Evolutionary conservation across 495 filamentous ascomycete genomes (phyloP).

Genomic region (Aspergillus campestris): DNA sequence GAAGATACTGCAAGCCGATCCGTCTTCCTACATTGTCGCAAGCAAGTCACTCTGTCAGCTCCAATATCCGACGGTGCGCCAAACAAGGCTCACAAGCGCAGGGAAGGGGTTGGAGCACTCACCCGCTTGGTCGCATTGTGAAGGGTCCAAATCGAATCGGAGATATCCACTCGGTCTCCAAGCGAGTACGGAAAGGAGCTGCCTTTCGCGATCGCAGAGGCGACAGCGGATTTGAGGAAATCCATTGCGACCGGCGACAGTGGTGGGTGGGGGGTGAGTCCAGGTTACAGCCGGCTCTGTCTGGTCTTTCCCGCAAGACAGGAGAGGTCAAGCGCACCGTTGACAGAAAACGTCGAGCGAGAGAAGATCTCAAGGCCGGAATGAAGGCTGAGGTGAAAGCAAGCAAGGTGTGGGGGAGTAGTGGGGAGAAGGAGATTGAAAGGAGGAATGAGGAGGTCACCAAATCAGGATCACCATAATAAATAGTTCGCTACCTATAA

Average conservation of each 20-base stretch:
- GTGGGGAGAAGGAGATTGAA: too few relatives aligned
- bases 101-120: slow-evolving; percentile 17
- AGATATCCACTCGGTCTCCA: slow-evolving; percentile 80
- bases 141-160: slow-evolving; percentile 85
- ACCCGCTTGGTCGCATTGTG: slow-evolving; percentile 88
- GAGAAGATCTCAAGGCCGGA: too few relatives aligned
- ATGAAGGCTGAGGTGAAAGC: too few relatives aligned
- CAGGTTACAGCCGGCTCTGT: slow-evolving; percentile 24
- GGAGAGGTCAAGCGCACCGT: too few relatives aligned
- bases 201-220: slow-evolving; percentile 91
- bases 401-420: too few relatives aligned
- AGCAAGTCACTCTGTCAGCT: slow-evolving; percentile 7
- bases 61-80: not conserved
- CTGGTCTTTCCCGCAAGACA: not conserved
- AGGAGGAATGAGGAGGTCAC: too few relatives aligned
- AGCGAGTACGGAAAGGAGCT: slow-evolving; percentile 86
- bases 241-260: slow-evolving; percentile 56
- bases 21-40: slow-evolving; percentile 62
- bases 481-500: too few relatives aligned
- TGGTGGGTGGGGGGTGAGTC: slow-evolving; percentile 13
- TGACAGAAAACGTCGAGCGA: too few relatives aligned
- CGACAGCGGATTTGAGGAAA: slow-evolving; percentile 94
- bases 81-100: not conserved
- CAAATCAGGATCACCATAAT: too few relatives aligned
- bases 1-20: slow-evolving; percentile 90